A percentile compares a stretch with the other conserved stretches of the same genome.
phyloP scores from a whole-genome alignment of 768 basidiomycete genomes.

The Kwoniella newhampshirensis region DNA sequence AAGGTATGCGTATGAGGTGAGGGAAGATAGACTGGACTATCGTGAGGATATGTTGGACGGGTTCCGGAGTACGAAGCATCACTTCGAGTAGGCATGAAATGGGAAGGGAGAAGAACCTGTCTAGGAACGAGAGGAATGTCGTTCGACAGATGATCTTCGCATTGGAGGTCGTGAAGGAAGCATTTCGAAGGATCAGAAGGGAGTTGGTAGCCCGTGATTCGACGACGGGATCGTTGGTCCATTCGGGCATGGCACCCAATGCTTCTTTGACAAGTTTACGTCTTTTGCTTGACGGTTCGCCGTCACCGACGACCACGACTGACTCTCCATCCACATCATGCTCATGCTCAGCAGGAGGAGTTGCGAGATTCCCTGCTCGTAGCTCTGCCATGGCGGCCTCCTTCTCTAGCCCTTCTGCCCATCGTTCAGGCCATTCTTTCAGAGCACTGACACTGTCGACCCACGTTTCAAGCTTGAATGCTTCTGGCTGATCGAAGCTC shows the following conservation, averaged over 20 bases:
- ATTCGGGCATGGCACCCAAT: slow-evolving; percentile 20
- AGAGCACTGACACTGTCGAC: slow-evolving; percentile 80
- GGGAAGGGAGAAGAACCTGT: slow-evolving; percentile 32
- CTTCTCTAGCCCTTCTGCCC: slow-evolving; percentile 58
- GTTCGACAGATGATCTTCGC: slow-evolving; percentile 24
- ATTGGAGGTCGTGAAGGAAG: slow-evolving; percentile 52
- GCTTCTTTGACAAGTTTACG: slow-evolving; percentile 6
- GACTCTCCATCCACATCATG: not conserved
- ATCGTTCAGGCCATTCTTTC: slow-evolving; percentile 87
- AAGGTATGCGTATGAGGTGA: slow-evolving; percentile 15
- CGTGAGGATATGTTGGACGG: slow-evolving; percentile 51
- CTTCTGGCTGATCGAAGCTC: slow-evolving; percentile 66
- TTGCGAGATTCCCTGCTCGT: slow-evolving; percentile 1
- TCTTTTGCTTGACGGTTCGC: not conserved
- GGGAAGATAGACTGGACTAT: slow-evolving; percentile 47
- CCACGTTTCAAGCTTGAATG: slow-evolving; percentile 68
- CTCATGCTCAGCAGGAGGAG: too few relatives aligned
- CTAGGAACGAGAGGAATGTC: slow-evolving; percentile 29
- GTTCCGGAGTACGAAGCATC: slow-evolving; percentile 44
- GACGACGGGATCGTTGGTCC: slow-evolving; percentile 26
- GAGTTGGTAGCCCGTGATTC: slow-evolving; percentile 80
- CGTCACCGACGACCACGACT: not conserved
- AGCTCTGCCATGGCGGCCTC: slow-evolving; percentile 19
- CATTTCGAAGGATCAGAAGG: slow-evolving; percentile 81
- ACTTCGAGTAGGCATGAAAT: slow-evolving; percentile 30